Evolutionary conservation across 345 rosid genomes (phyloP).

Genomic region (Gossypium herbaceum): DNA sequence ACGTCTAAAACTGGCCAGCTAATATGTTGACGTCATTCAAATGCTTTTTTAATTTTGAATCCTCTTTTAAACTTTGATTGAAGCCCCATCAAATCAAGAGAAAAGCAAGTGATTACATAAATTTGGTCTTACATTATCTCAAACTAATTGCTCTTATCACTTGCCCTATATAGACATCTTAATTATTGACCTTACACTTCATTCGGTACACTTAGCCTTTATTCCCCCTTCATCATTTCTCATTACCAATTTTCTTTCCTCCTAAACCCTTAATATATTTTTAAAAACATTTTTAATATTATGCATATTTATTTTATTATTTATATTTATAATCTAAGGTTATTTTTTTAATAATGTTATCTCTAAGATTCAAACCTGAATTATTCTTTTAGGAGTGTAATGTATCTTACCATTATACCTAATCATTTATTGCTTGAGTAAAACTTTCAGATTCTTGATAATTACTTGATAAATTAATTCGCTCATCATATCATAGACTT

Average conservation of each 20-base stretch:
- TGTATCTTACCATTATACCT: too few species aligned
- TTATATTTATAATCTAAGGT: fast-evolving
- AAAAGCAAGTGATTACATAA: neutral
- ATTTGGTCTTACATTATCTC: neutral
- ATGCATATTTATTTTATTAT: too few species aligned
- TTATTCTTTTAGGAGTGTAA: fast-evolving
- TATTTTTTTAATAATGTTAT: too few species aligned
- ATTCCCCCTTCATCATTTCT: neutral
- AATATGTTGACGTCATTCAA: neutral
- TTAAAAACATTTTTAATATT: too few species aligned
- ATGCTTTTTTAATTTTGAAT: neutral
- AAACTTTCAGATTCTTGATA: too few species aligned
- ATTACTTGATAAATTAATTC: too few species aligned
- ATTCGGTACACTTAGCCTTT: neutral
- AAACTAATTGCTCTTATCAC: neutral
- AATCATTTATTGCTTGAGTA: fast-evolving
- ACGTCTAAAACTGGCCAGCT: neutral
- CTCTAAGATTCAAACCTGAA: fast-evolving
- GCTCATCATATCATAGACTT: too few species aligned
- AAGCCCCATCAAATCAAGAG: neutral
- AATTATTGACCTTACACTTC: neutral
- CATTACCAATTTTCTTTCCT: neutral
- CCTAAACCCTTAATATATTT: neutral
- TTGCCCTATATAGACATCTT: neutral
- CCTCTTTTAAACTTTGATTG: neutral